These are phyloP conservation scores for Panaeolus cyanescens DNA, from an alignment of 768 basidiomycete genomes.

Conservation along the genomic window DNA sequence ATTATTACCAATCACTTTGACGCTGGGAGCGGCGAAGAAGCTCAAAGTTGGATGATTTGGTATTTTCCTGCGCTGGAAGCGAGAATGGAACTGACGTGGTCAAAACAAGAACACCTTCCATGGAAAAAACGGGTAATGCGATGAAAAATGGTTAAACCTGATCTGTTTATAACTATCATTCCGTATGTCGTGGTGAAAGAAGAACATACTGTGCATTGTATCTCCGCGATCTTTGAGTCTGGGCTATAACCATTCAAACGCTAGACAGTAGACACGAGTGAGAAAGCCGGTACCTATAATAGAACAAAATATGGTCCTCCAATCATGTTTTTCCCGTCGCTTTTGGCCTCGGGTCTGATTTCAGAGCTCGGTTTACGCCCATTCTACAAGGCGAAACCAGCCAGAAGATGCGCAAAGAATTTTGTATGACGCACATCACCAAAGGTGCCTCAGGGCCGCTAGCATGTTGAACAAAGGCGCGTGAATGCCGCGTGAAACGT, in stretches of 20 bases:
- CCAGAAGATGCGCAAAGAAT: background rate
- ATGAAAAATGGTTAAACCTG: background rate
- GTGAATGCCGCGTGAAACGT: background rate
- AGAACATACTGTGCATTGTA: background rate
- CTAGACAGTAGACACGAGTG: background rate
- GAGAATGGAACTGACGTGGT: background rate
- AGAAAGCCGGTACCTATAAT: background rate
- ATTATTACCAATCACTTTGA: background rate
- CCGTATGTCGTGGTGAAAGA: background rate
- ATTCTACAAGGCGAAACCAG: too few relatives aligned
- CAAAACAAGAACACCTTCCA: background rate
- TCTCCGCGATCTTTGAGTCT: background rate
- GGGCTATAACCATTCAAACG: background rate
- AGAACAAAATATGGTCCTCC: background rate
- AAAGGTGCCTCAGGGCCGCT: background rate
- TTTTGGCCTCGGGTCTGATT: background rate
- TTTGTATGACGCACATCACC: background rate
- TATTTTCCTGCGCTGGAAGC: background rate
- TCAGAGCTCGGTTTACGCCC: too few relatives aligned
- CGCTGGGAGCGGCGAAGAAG: background rate
- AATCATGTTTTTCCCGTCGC: background rate
- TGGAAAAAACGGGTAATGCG: background rate
- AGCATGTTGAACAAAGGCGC: background rate
- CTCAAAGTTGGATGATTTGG: too few relatives aligned
- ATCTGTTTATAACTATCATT: background rate